Evolutionary conservation across 306 rosid species (phyloP).

Genomic region (Cucumis melo): DNA sequence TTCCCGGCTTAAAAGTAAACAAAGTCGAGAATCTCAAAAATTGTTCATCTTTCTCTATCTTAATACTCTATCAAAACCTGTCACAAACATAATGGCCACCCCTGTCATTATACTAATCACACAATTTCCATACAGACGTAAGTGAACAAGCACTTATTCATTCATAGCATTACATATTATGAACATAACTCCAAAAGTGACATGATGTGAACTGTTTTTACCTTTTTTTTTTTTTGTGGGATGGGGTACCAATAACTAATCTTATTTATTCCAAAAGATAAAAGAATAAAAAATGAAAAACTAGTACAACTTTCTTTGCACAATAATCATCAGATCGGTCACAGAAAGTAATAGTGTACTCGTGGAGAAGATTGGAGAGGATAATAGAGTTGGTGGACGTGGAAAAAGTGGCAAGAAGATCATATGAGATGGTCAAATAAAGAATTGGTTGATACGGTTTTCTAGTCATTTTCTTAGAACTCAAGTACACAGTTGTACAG

Average conservation of each 20-base stretch:
- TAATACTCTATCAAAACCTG: slow-evolving; percentile 8
- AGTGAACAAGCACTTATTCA: background rate
- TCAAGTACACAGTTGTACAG: too few species aligned
- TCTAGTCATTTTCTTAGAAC: too few species aligned
- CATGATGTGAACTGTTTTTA: background rate
- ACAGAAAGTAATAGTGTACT: background rate
- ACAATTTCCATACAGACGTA: background rate
- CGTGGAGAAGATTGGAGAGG: background rate
- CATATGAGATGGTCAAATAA: background rate
- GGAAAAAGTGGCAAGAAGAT: background rate
- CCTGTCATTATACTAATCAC: background rate
- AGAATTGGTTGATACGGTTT: background rate
- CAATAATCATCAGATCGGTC: background rate
- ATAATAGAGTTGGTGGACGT: background rate
- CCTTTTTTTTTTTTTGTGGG: too few species aligned
- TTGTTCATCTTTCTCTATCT: slow-evolving; percentile 6
- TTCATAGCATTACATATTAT: background rate
- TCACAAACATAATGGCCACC: background rate
- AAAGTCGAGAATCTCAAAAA: slow-evolving; percentile 2
- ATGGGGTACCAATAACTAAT: too few species aligned
- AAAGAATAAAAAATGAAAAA: background rate
- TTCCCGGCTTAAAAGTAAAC: background rate
- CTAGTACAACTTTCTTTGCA: background rate
- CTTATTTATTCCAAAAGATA: background rate
- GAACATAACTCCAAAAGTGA: background rate